Conservation (phyloP, 1,139 yeast genomes). For the Pichia terricola region DNA sequence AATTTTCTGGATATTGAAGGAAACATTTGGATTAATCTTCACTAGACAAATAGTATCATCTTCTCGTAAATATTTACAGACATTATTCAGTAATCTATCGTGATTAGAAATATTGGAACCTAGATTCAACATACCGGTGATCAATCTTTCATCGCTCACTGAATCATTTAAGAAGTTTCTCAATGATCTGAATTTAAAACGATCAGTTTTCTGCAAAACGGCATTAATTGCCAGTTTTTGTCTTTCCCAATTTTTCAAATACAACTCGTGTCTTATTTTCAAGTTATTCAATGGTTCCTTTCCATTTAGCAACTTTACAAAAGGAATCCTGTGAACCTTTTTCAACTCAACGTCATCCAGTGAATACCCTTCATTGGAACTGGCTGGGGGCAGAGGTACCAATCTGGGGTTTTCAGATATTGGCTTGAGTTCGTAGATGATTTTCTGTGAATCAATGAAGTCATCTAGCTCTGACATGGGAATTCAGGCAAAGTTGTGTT, state of each 20-base stretch:
- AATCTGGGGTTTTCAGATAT: not conserved
- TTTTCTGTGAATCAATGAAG: conserved; percentile 24
- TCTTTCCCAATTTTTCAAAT: conserved; percentile 30
- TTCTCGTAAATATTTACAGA: conserved; percentile 24
- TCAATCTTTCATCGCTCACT: conserved; percentile 24
- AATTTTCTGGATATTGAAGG: conserved; percentile 9
- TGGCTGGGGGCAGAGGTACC: conserved; percentile 1
- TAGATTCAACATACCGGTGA: conserved; percentile 38
- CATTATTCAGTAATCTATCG: conserved; percentile 36
- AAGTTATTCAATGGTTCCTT: conserved; percentile 32
- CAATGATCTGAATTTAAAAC: conserved; percentile 30
- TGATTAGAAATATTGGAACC: conserved; percentile 54
- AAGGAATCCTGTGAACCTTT: conserved; percentile 24
- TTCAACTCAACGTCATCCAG: conserved; percentile 7
- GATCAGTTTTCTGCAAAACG: conserved; percentile 33
- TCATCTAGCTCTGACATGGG: not conserved
- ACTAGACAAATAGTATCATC: conserved; percentile 15
- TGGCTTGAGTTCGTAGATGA: conserved; percentile 19
- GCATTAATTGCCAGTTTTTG: conserved; percentile 31
- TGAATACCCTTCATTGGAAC: conserved; percentile 15
- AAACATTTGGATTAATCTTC: conserved; percentile 19
- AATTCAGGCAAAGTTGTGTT: too few relatives aligned
- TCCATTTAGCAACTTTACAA: conserved; percentile 32
- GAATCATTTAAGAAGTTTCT: conserved; percentile 23
- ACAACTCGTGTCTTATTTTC: conserved; percentile 31